Percentiles rank a stretch among this genome's conserved stretches.
phyloP scores from a whole-genome alignment of 805 yeast species.

The Myxozyma geophila region DNA sequence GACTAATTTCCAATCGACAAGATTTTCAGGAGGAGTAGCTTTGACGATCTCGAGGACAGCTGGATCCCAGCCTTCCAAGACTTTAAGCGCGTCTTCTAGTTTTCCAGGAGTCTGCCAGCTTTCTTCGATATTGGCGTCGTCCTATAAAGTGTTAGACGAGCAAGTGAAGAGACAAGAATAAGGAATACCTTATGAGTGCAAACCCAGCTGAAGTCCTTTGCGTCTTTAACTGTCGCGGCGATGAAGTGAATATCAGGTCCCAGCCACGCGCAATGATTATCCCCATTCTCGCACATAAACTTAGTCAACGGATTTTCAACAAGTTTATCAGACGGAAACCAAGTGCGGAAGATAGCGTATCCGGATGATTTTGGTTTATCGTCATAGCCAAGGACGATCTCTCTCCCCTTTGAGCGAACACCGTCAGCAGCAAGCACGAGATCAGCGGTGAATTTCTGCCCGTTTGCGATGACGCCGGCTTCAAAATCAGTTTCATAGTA shows the following conservation, averaged over 20 bases:
- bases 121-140: conserved; percentile 12
- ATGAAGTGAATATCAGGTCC: conserved; percentile 11
- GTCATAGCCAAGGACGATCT: conserved; percentile 13
- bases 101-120: conserved; percentile 14
- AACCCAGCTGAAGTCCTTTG: conserved; percentile 12
- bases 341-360: conserved; percentile 12
- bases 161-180: background rate
- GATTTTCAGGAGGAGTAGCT: background rate
- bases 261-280: conserved; percentile 6
- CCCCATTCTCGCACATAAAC: conserved; percentile 10
- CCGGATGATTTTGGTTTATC: conserved; percentile 15
- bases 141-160: background rate
- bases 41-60: conserved; percentile 6
- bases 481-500: conserved; percentile 8
- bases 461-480: conserved; percentile 7
- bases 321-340: conserved; percentile 6
- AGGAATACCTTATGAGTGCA: conserved; percentile 6
- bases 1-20: conserved; percentile 54
- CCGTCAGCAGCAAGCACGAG: conserved; percentile 10
- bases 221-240: conserved; percentile 3
- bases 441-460: conserved; percentile 5
- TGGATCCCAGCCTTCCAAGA: conserved; percentile 13
- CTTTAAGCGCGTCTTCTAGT: conserved; percentile 3
- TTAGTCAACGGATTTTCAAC: conserved; percentile 1
- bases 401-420: conserved; percentile 7